Evolutionary conservation across 176 grass and related monocot species (phyloP).

Genomic region (Hordeum vulgare): MorexV3_pseudomolecules_assembly NC_058520.1:337591630-337592129

Average conservation of each 20-base stretch:
- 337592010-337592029: neutral
- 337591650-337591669: too few relatives aligned
- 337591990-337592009: neutral
- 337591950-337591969: too few relatives aligned
- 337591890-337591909: neutral
- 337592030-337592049: neutral
- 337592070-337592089: too few relatives aligned
- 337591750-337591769: neutral
- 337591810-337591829: neutral
- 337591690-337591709: too few relatives aligned
- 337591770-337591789: neutral
- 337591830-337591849: neutral
- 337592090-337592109: too few relatives aligned
- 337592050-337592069: too few relatives aligned
- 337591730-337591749: neutral
- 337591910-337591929: neutral
- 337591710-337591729: neutral
- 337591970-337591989: neutral
- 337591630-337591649: too few relatives aligned
- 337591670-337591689: too few relatives aligned
- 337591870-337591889: neutral
- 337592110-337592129: too few relatives aligned
- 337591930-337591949: too few relatives aligned
- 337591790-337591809: neutral
- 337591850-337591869: conserved; percentile 3